phyloP scores from a whole-genome alignment of 352 stramenopile species.

The Phytophthora lateralis region DNA sequence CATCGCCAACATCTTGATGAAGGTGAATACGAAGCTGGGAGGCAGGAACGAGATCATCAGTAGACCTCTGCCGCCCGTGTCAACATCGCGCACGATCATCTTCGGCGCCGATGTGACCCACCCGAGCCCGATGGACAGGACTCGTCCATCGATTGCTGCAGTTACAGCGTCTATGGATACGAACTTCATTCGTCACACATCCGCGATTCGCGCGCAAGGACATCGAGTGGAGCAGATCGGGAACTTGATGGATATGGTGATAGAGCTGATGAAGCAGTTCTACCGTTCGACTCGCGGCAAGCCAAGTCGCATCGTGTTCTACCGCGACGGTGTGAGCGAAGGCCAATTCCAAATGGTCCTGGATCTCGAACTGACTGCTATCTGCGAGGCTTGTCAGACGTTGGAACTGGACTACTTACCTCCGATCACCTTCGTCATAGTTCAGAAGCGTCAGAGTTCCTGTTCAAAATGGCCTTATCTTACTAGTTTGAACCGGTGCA shows the following conservation, averaged over 20 bases:
- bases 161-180: constrained; percentile 82
- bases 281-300: constrained; percentile 59
- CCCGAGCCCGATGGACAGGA: constrained; percentile 72
- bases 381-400: constrained; percentile 68
- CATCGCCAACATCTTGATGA: constrained; percentile 77
- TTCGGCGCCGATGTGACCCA: constrained; percentile 89
- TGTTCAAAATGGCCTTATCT: too few relatives aligned
- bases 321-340: constrained; percentile 90
- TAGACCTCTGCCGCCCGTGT: constrained; percentile 49
- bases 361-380: constrained; percentile 76
- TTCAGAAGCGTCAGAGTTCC: constrained; percentile 91
- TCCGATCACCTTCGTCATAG: constrained; percentile 86
- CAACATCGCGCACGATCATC: constrained; percentile 65
- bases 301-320: constrained; percentile 82
- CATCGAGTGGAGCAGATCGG: constrained; percentile 82
- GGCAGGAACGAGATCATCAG: constrained; percentile 66
- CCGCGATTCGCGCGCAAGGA: constrained; percentile 68
- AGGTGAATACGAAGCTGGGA: constrained; percentile 82
- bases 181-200: constrained; percentile 73
- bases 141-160: constrained; percentile 77
- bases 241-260: constrained; percentile 66
- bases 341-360: constrained; percentile 87
- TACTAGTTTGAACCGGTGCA: too few relatives aligned
- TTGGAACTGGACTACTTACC: constrained; percentile 68
- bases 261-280: constrained; percentile 79